Percentiles rank a stretch among this genome's conserved stretches.
Conservation (phyloP, 2,329 filamentous ascomycete species). For the Phialemoniopsis sp. region DNA sequence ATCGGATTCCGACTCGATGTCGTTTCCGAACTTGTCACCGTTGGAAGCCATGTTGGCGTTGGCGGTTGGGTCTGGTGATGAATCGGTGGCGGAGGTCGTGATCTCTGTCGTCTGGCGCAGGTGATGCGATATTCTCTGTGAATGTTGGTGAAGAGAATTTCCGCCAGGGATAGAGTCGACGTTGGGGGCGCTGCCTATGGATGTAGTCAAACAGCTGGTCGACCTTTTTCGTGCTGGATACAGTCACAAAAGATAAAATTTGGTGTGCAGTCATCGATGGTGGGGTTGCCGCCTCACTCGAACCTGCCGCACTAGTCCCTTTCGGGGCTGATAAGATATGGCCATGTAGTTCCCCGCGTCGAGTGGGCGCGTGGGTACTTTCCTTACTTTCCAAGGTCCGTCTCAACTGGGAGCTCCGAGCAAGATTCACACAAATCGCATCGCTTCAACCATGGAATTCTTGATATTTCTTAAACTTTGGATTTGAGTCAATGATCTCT, state of each 20-base stretch:
- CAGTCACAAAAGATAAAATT: constrained; percentile 12
- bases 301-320: constrained; percentile 5
- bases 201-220: no score
- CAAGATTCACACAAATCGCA: no score
- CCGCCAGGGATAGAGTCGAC: no score
- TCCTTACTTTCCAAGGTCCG: background rate
- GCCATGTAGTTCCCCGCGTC: background rate
- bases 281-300: constrained; percentile 10
- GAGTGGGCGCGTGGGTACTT: background rate
- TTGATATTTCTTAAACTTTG: no score
- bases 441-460: no score
- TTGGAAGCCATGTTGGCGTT: constrained; percentile 44
- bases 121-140: no score
- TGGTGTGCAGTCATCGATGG: constrained; percentile 12
- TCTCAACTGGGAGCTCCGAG: no score
- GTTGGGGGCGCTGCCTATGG: no score
- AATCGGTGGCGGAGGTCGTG: no score
- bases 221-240: background rate
- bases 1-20: constrained; percentile 69
- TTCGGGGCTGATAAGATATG: constrained; percentile 11
- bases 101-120: no score
- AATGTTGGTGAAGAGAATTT: no score
- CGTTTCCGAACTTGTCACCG: constrained; percentile 65
- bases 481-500: no score
- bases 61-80: background rate